Evolutionary conservation across 2,329 filamentous ascomycete genomes (phyloP), one percentile per base, ranked within the genome.

Genomic region (Epichloe scottii): DNA sequence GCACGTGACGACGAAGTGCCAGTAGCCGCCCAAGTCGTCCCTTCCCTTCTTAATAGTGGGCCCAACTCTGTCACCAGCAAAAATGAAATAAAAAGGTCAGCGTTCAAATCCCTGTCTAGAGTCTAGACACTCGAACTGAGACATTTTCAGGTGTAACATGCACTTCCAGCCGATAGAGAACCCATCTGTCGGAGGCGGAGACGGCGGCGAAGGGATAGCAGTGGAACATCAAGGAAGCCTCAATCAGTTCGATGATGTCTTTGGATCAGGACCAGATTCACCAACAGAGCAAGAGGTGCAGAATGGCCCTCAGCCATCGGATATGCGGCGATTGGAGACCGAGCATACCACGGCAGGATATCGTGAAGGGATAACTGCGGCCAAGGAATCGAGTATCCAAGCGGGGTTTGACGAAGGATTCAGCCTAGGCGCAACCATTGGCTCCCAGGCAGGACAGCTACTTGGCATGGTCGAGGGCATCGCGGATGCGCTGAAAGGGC

Each of bases 401-500:
- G 75, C 75, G 14, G 91, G 91, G 0, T 97, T 98, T 62, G 93
- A 98, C 64, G 87, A 91, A 56, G 91, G 91, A 0, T 97, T 89
- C 64, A 75, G 81, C 14, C 74, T 97, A 0, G 93, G 93, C 12
- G 90, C 89, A 1, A 82, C 84, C 48, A 71, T 97, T 33, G 93
- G 91, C 0, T 66, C 86, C 56, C 75, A 76, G 30, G 84, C 82
- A 0, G 93, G 93, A 0, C 81, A 81, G 57, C 69, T 94, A 12
- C 66, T 95, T 3, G 93, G 93, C 0, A 70, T 87, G 4, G 62
- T 96, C 5, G 87, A 95, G 61, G 89, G 85, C 0, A 68, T 95
- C 19, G 66, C 72, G 1, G 68, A 70, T 14, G 79, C 81, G 10
- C 56, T 77, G 56, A 60, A 41, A 44, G 53, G 45, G 35, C 58